A percentile compares a stretch with the other conserved stretches of the same genome.
These are phyloP conservation scores for Hippophae gyantsensis DNA, from an alignment of 306 rosid species.

Conservation along the genomic window DNA sequence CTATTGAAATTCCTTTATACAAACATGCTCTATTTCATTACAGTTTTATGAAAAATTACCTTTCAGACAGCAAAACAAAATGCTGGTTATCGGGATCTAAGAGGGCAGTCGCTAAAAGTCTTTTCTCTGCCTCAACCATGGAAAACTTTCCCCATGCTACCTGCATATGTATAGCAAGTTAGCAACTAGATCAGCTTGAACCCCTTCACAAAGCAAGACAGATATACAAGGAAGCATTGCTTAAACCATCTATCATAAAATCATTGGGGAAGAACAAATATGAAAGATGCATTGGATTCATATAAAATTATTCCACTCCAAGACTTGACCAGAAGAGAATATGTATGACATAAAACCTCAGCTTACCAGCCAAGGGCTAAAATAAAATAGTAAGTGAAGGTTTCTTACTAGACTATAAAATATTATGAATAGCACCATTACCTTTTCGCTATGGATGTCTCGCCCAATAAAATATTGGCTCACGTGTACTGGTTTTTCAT, in stretches of 20 bases:
- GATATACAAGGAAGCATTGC: background rate
- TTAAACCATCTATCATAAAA: background rate
- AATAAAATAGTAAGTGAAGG: background rate
- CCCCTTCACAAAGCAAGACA: conserved; percentile 1
- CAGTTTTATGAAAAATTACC: conserved; percentile 31
- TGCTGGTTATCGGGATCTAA: conserved; percentile 74
- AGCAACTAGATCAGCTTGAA: background rate
- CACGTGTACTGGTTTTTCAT: conserved; percentile 58
- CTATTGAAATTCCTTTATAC: conserved; percentile 6
- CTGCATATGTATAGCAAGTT: conserved; percentile 29
- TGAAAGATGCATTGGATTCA: too few species aligned
- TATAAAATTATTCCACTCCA: too few species aligned
- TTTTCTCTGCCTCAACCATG: conserved; percentile 90
- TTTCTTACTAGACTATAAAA: background rate
- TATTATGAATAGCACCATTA: conserved; percentile 8
- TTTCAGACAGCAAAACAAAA: conserved; percentile 85
- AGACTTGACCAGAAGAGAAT: too few species aligned
- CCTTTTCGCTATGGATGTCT: conserved; percentile 78
- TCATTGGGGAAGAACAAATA: too few species aligned
- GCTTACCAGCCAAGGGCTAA: background rate
- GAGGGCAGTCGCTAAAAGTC: conserved; percentile 85
- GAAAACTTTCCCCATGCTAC: conserved; percentile 77
- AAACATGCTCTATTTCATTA: conserved; percentile 1
- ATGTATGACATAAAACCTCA: too few species aligned
- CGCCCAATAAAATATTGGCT: conserved; percentile 62